Evolutionary conservation across 371 early-diverging fungal species (phyloP).

Genomic region (Sporodiniella umbellata): DNA sequence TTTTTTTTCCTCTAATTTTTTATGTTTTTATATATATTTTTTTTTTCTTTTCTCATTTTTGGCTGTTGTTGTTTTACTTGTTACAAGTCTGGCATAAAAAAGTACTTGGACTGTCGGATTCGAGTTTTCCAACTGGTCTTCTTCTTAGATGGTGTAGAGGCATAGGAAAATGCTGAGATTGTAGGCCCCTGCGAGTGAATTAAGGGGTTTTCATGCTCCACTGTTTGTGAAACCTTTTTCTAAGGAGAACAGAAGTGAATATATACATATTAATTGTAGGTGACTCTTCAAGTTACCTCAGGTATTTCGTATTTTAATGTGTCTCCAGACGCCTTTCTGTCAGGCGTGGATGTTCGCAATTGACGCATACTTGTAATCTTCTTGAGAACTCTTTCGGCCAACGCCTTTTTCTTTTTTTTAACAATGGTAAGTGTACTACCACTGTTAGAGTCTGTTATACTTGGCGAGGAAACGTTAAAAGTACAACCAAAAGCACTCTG

Average conservation of each 20-base stretch:
- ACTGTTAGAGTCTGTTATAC: background rate
- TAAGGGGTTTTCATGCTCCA: background rate
- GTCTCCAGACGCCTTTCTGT: background rate
- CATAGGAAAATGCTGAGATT: conserved; percentile 23
- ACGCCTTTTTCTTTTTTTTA: background rate
- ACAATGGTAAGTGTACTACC: background rate
- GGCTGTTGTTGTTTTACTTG: background rate
- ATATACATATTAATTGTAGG: too few species aligned
- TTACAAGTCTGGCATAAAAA: background rate
- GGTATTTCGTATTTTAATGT: background rate
- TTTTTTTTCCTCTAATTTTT: too few species aligned
- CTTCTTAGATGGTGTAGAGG: conserved; percentile 19
- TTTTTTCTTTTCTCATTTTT: too few species aligned
- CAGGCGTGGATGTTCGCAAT: background rate
- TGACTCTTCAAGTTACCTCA: background rate
- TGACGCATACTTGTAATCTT: background rate
- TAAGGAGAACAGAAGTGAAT: background rate
- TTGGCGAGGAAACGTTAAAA: background rate
- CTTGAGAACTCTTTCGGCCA: background rate
- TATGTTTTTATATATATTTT: too few species aligned
- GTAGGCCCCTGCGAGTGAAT: background rate
- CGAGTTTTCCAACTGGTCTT: conserved; percentile 11
- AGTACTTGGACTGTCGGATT: conserved; percentile 1
- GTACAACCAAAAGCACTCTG: background rate
- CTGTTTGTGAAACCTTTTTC: background rate